Percentiles rank a stretch among this genome's conserved stretches.
phyloP scores from a whole-genome alignment of 2,329 filamentous ascomycete species.

The Pyrenochaeta sp. region DNA sequence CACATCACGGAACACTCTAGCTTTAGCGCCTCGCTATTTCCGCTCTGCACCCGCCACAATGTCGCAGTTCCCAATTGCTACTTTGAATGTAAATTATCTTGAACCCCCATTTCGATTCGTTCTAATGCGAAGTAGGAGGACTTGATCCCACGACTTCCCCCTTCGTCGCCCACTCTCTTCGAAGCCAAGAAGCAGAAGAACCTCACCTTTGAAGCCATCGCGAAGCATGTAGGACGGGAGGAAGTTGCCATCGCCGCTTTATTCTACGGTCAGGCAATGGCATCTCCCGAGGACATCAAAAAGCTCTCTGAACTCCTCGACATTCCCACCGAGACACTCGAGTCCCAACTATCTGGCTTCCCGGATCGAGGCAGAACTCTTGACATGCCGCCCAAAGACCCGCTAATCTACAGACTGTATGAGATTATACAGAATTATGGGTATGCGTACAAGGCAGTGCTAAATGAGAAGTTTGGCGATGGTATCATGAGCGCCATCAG shows the following conservation, averaged over 20 bases:
- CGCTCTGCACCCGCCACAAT: constrained; percentile 37
- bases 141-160: constrained; percentile 72
- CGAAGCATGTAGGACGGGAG: constrained; percentile 73
- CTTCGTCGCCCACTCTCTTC: constrained; percentile 77
- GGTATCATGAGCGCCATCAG: constrained; percentile 97
- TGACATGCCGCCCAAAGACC: constrained; percentile 85
- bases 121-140: constrained; percentile 60
- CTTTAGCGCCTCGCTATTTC: constrained; percentile 34
- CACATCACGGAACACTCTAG: constrained; percentile 27
- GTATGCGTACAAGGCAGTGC: constrained; percentile 90
- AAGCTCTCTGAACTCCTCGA: constrained; percentile 72
- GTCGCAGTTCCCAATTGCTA: constrained; percentile 50
- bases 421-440: constrained; percentile 98
- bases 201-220: constrained; percentile 82
- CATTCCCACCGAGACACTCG: constrained; percentile 64
- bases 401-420: constrained; percentile 87
- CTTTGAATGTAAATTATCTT: constrained; percentile 38
- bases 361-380: constrained; percentile 81
- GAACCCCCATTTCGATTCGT: not conserved
- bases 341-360: constrained; percentile 71
- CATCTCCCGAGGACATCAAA: constrained; percentile 72
- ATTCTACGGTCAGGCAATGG: constrained; percentile 87
- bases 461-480: constrained; percentile 84
- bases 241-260: constrained; percentile 87
- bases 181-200: constrained; percentile 77